Conservation (phyloP, 2,329 filamentous ascomycete species). For the Kalaharituber pfeilii region DNA sequence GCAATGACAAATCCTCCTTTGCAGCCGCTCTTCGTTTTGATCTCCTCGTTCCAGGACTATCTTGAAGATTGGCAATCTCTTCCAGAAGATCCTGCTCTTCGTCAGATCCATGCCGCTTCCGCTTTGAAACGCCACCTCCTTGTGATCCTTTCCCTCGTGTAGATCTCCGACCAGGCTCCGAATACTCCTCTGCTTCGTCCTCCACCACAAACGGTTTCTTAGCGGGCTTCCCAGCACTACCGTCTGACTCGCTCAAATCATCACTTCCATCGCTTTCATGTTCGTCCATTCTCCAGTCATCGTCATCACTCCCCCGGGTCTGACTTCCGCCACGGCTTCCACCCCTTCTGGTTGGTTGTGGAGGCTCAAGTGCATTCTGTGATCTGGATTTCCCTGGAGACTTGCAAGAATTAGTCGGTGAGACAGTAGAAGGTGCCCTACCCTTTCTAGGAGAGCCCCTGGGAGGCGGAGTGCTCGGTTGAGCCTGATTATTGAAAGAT, state of each 20-base stretch:
- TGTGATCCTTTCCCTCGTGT: constrained; percentile 24
- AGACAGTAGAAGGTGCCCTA: constrained; percentile 2
- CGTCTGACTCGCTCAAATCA: constrained; percentile 24
- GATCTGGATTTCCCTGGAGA: constrained; percentile 13
- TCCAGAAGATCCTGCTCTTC: constrained; percentile 48
- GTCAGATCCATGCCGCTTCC: constrained; percentile 29
- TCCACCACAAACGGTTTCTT: constrained; percentile 27
- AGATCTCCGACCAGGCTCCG: constrained; percentile 22
- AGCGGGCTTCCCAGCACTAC: constrained; percentile 25
- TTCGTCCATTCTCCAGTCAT: constrained; percentile 22
- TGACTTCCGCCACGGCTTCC: constrained; percentile 23
- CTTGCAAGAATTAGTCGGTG: constrained; percentile 3
- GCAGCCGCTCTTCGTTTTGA: constrained; percentile 37
- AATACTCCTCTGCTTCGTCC: constrained; percentile 28
- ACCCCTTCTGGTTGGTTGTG: constrained; percentile 7
- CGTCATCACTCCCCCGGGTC: constrained; percentile 24
- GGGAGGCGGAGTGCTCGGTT: neutral
- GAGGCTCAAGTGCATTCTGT: constrained; percentile 20
- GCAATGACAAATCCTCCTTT: constrained; percentile 38
- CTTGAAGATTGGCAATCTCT: constrained; percentile 44
- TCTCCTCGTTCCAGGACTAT: constrained; percentile 37
- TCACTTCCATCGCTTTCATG: constrained; percentile 19
- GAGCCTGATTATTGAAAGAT: constrained; percentile 13
- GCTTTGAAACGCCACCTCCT: constrained; percentile 28
- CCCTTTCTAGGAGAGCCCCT: constrained; percentile 1